Conservation (phyloP, 1,284 basidiomycete genomes). For the Ustilago shanxiensis region DNA sequence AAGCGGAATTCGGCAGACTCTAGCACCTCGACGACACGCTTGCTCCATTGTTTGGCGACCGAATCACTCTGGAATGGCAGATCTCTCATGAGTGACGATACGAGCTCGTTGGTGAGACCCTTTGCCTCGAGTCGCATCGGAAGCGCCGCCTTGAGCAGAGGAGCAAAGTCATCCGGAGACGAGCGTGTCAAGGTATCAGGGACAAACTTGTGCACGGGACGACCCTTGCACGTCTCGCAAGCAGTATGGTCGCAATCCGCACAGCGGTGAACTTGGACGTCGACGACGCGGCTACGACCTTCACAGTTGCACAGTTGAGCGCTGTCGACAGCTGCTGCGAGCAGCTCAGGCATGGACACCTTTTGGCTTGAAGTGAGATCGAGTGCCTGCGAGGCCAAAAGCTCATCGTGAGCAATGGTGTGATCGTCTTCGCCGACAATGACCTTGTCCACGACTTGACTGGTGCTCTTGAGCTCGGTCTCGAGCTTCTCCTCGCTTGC, state of each 20-base stretch:
- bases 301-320: slow-evolving; percentile 88
- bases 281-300: slow-evolving; percentile 81
- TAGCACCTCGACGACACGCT: slow-evolving; percentile 78
- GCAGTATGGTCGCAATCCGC: slow-evolving; percentile 82
- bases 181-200: slow-evolving; percentile 72
- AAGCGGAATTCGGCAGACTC: slow-evolving; percentile 69
- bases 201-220: slow-evolving; percentile 84
- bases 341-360: slow-evolving; percentile 72
- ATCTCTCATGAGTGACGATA: slow-evolving; percentile 74
- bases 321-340: slow-evolving; percentile 79
- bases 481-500: slow-evolving; percentile 77
- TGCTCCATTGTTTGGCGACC: slow-evolving; percentile 78
- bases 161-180: slow-evolving; percentile 78
- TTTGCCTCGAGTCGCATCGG: slow-evolving; percentile 81
- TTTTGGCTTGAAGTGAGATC: slow-evolving; percentile 43
- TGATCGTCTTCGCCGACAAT: slow-evolving; percentile 69
- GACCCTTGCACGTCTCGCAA: slow-evolving; percentile 87
- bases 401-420: slow-evolving; percentile 73
- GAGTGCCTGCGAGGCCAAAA: slow-evolving; percentile 32
- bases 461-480: slow-evolving; percentile 72
- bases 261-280: slow-evolving; percentile 77
- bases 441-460: slow-evolving; percentile 71
- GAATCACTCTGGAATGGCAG: slow-evolving; percentile 69
- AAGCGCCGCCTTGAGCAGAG: slow-evolving; percentile 81
- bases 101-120: slow-evolving; percentile 71